Evolutionary conservation across 805 yeast species (phyloP), one percentile per base, ranked within the genome.

Genomic region (Metschnikowia similis): DNA sequence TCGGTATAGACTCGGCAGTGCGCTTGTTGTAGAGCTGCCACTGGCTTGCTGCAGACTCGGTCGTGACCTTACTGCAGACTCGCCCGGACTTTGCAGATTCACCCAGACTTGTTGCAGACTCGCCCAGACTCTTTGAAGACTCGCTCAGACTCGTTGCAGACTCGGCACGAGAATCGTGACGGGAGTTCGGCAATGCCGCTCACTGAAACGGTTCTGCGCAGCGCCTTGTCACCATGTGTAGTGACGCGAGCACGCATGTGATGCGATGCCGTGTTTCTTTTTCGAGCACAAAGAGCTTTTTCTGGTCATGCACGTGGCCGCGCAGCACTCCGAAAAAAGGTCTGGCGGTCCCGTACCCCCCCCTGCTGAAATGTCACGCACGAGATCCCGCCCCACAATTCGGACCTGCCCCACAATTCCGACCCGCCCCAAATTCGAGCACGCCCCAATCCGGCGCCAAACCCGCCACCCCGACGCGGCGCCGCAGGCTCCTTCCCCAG

Each of bases 301-400:
- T 35, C 27, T 34, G 14, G 40, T 27, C 21, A 35, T 43, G 40
- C 47, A 32, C 31, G 10, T 10, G 46, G 13, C 26, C 38, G 39
- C 21, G 39, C 21, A 34, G 30, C 34, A 35, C 34, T 34, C 47
- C 47, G 38, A 35, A 35, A 34, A 34, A 16, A 43, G 47, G 47
- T 43, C 38, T 42, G 46, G 27, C 32, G 32, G 4, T 32, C 34
- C 45, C 21, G 31, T 21, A 13, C 30, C 9, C 32, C 39, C 46
- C 30, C 32, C n/a, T 8, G 35, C n/a, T 28, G 32, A 27, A 14
- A 28, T 26, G 34, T 35, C 39, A 35, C 39, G 32, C 47, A 36
- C 29, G 8, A 10, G 40, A 4, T 3, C 13, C 16, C n/a, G 36
- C 37, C 45, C 29, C 36, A 30, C 28, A 21, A 11, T 13, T 34